Evolutionary conservation across 2,329 filamentous ascomycete genomes (phyloP).

Genomic region (Phaeomoniella chlamydospora): DNA sequence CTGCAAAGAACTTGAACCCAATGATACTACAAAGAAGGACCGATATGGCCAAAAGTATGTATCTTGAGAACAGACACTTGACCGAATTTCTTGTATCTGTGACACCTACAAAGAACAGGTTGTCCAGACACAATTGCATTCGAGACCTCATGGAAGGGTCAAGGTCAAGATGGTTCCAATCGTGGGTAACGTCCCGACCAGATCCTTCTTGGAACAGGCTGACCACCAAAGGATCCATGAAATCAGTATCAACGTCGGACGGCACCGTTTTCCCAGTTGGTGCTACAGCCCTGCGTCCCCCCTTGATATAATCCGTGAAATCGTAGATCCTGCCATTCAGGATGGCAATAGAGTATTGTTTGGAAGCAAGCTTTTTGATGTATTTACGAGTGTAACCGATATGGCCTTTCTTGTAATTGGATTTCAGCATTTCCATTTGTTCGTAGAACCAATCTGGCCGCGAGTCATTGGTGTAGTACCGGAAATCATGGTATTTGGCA

Average conservation of each 20-base stretch:
- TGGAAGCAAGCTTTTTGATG: constrained; percentile 51
- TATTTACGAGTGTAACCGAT: constrained; percentile 73
- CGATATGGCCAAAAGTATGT: constrained; percentile 77
- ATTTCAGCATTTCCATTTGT: constrained; percentile 63
- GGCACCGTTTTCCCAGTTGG: constrained; percentile 37
- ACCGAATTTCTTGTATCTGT: constrained; percentile 80
- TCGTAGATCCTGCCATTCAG: constrained; percentile 76
- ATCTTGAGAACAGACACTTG: constrained; percentile 74
- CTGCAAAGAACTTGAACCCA: constrained; percentile 91
- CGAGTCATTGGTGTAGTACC: constrained; percentile 64
- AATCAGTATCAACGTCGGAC: constrained; percentile 46
- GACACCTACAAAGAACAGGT: constrained; percentile 86
- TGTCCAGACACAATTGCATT: constrained; percentile 77
- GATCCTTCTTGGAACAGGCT: constrained; percentile 62
- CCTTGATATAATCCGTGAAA: constrained; percentile 65
- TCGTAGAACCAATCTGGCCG: constrained; percentile 88
- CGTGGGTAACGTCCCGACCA: constrained; percentile 68
- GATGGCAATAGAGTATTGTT: constrained; percentile 59
- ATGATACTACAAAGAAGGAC: constrained; percentile 69
- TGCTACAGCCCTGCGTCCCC: constrained; percentile 53
- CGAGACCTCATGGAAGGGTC: constrained; percentile 40
- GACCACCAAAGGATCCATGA: constrained; percentile 66
- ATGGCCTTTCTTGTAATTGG: constrained; percentile 71
- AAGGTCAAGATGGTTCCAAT: constrained; percentile 60
- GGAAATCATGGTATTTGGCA: constrained; percentile 81